Evolutionary conservation across 805 yeast species (phyloP).

Genomic region (Metschnikowia gruessii): DNA sequence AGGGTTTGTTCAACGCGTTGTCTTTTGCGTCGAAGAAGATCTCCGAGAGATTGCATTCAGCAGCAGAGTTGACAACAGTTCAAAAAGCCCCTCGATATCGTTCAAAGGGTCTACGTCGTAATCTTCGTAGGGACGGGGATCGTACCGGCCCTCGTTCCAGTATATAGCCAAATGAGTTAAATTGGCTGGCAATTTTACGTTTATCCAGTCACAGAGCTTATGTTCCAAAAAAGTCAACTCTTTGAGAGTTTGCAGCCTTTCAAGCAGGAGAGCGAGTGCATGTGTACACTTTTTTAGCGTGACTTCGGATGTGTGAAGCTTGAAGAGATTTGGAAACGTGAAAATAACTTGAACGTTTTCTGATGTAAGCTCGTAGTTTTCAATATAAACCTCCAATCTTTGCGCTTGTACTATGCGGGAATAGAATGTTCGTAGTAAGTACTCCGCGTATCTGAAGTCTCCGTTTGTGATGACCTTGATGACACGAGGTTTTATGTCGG

Average conservation of each 20-base stretch:
- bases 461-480: conserved; percentile 31
- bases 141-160: conserved; percentile 21
- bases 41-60: too few relatives aligned
- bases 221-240: conserved; percentile 35
- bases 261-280: conserved; percentile 9
- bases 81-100: conserved; percentile 18
- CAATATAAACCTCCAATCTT: conserved; percentile 29
- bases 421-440: conserved; percentile 23
- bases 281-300: conserved; percentile 15
- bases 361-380: conserved; percentile 22
- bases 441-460: conserved; percentile 29
- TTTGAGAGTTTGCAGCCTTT: conserved; percentile 15
- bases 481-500: conserved; percentile 28
- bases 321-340: conserved; percentile 26
- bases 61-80: conserved; percentile 17
- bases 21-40: too few relatives aligned
- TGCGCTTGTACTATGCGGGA: conserved; percentile 16
- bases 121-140: too few relatives aligned
- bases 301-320: conserved; percentile 30
- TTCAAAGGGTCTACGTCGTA: not conserved
- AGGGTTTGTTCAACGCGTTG: too few relatives aligned
- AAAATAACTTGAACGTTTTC: conserved; percentile 24
- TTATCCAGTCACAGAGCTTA: conserved; percentile 29
- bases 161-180: conserved; percentile 33
- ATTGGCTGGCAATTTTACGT: conserved; percentile 24